These are phyloP conservation scores for Dissophora ornata DNA, from an alignment of 192 early-diverging fungal genomes.

Conservation along the genomic window DNA sequence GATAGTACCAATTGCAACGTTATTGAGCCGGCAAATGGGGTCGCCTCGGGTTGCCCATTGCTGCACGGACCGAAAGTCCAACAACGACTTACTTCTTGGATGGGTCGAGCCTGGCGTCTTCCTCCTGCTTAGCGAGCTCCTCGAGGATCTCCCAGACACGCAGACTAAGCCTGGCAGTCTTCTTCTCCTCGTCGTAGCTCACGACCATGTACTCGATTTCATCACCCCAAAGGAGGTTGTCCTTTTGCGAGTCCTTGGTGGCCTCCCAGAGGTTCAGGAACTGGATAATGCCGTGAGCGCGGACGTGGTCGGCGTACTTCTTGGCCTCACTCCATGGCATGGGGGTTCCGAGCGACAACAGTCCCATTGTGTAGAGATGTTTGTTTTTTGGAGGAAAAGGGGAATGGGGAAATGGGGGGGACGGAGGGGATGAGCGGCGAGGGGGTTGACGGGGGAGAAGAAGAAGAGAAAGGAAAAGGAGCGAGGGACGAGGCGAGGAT, in stretches of 20 bases:
- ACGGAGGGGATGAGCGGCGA: neutral
- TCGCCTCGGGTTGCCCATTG: too few species aligned
- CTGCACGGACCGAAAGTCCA: too few species aligned
- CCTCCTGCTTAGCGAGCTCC: slow-evolving; percentile 78
- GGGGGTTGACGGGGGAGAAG: neutral
- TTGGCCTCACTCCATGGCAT: slow-evolving; percentile 94
- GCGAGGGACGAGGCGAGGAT: too few species aligned
- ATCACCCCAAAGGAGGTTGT: slow-evolving; percentile 94
- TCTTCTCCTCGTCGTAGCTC: slow-evolving; percentile 76
- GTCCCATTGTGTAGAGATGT: slow-evolving; percentile 79
- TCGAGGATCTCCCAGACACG: slow-evolving; percentile 85
- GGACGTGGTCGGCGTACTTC: slow-evolving; percentile 86
- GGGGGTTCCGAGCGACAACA: slow-evolving; percentile 95
- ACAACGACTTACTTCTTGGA: slow-evolving; percentile 65
- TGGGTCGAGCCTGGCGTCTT: slow-evolving; percentile 58
- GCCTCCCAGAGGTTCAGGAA: slow-evolving; percentile 89
- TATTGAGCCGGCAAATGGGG: too few species aligned
- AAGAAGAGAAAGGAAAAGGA: neutral
- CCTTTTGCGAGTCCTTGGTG: slow-evolving; percentile 83
- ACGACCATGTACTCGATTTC: slow-evolving; percentile 98
- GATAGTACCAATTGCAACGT: too few species aligned
- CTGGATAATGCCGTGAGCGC: slow-evolving; percentile 92
- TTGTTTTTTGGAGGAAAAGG: neutral
- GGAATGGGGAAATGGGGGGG: neutral
- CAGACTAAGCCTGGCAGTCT: slow-evolving; percentile 78